Conservation (phyloP, 2,329 filamentous ascomycete species). For the Zymoseptoria brevis region DNA sequence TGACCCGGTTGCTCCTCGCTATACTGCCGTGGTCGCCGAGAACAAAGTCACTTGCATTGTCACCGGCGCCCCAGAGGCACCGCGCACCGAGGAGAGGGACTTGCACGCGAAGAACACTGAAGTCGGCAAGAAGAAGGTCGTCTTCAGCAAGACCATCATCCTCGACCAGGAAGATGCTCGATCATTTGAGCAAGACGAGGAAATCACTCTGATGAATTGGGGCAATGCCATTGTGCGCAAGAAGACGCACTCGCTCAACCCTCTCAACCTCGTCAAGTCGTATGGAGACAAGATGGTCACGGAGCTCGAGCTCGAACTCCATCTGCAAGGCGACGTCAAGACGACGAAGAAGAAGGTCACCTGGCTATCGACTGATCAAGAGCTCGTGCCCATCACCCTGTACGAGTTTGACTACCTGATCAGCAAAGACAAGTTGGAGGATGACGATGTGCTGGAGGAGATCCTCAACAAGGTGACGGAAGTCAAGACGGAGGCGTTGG, state of each 20-base stretch:
- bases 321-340: conserved; percentile 88
- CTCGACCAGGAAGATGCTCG: conserved; percentile 83
- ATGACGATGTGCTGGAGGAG: conserved; percentile 78
- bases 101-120: conserved; percentile 84
- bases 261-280: conserved; percentile 40
- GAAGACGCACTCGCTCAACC: conserved; percentile 42
- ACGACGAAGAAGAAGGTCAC: conserved; percentile 95
- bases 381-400: conserved; percentile 72
- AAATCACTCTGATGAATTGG: conserved; percentile 96
- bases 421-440: conserved; percentile 87
- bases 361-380: conserved; percentile 74
- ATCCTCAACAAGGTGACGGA: conserved; percentile 72
- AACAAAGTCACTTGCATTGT: conserved; percentile 49
- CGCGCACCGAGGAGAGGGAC: conserved; percentile 64
- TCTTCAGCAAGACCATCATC: conserved; percentile 65
- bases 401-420: conserved; percentile 95
- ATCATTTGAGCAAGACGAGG: conserved; percentile 73
- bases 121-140: conserved; percentile 77
- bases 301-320: conserved; percentile 70
- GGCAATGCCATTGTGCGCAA: conserved; percentile 76
- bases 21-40: conserved; percentile 55
- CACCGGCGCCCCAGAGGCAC: conserved; percentile 26
- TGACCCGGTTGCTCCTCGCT: conserved; percentile 41
- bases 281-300: conserved; percentile 53
- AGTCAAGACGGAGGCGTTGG: conserved; percentile 63